Percentiles rank a stretch among this genome's conserved stretches.
These are phyloP conservation scores for Salix purpurea DNA, from an alignment of 345 rosid species.

Conservation along the genomic window DNA sequence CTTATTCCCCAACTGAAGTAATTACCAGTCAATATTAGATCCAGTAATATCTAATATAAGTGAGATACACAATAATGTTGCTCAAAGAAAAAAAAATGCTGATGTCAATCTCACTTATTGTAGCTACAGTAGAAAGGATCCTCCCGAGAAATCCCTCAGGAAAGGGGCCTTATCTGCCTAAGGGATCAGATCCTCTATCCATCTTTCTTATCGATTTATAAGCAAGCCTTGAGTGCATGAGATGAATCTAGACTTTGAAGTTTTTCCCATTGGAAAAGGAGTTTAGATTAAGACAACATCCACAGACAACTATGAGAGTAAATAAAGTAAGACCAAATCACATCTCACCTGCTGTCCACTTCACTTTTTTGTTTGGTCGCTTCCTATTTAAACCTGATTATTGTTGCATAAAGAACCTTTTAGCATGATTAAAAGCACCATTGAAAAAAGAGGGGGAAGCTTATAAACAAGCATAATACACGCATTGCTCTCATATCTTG, in stretches of 20 bases:
- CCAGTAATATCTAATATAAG: too few species aligned
- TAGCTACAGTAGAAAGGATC: neutral
- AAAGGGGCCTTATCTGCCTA: neutral
- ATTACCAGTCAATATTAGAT: neutral
- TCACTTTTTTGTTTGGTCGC: constrained; percentile 33
- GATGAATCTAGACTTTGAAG: neutral
- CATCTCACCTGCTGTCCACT: constrained; percentile 46
- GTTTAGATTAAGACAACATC: neutral
- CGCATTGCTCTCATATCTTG: neutral
- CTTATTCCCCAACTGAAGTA: neutral
- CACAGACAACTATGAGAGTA: neutral
- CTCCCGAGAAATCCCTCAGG: neutral
- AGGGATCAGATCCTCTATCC: neutral
- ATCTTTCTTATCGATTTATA: neutral
- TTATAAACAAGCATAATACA: neutral
- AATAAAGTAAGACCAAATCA: neutral
- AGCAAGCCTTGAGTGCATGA: neutral
- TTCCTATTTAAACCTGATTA: constrained; percentile 28
- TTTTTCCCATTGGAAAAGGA: neutral
- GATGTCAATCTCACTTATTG: neutral
- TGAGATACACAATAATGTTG: neutral
- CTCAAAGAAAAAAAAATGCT: too few species aligned
- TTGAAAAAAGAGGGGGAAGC: neutral
- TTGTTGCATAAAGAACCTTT: neutral
- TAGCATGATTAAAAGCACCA: neutral